Conservation (phyloP, 306 rosid genomes). For the Bauhinia variegata region DNA sequence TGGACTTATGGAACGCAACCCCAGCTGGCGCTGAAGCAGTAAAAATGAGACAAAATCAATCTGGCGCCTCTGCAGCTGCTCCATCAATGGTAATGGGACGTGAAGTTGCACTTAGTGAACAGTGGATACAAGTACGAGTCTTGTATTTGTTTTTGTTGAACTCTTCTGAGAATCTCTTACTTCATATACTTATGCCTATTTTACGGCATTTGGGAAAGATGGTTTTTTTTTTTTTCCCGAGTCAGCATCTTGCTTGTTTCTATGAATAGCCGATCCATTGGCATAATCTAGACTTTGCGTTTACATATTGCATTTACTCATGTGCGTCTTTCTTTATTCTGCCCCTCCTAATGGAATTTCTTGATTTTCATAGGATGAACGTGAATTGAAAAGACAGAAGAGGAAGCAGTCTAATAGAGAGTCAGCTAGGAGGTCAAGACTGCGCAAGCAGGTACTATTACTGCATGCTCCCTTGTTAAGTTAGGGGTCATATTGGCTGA, state of each 20-base stretch:
- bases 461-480: slow-evolving; percentile 13
- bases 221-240: neutral
- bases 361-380: slow-evolving; percentile 76
- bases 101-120: slow-evolving; percentile 66
- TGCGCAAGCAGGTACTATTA: slow-evolving; percentile 85
- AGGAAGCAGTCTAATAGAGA: slow-evolving; percentile 98
- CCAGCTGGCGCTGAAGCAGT: slow-evolving; percentile 59
- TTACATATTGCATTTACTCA: slow-evolving; percentile 3
- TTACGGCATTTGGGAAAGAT: neutral
- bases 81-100: slow-evolving; percentile 49
- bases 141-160: slow-evolving; percentile 6
- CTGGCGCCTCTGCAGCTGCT: slow-evolving; percentile 56
- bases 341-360: neutral
- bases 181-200: neutral
- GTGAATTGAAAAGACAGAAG: slow-evolving; percentile 93
- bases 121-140: slow-evolving; percentile 77
- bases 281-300: neutral
- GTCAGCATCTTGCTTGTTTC: neutral
- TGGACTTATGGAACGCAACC: slow-evolving; percentile 91
- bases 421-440: slow-evolving; percentile 97
- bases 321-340: neutral
- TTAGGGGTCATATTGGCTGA: neutral
- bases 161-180: slow-evolving; percentile 18
- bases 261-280: neutral
- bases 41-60: slow-evolving; percentile 62